Evolutionary conservation across 1,139 yeast species (phyloP), one percentile per base, ranked within the genome.

Genomic region (Geotrichum cucujoidarum): DNA sequence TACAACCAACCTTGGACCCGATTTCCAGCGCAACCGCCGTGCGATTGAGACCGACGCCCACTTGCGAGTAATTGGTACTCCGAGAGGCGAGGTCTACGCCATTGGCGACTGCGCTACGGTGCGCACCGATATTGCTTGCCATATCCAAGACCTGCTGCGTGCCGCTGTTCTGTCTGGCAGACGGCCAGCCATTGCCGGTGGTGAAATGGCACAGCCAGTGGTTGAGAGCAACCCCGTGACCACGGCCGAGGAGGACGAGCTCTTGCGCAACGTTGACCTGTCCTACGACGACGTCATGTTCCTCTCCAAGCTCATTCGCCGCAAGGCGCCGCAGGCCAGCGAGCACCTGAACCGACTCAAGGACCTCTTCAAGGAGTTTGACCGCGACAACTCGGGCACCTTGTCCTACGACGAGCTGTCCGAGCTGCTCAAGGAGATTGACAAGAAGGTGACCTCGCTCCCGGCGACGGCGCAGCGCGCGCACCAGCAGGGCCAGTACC

Each of bases 391-490:
- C 4, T 61, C 72, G 2, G 84, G 83, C 31, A 67, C 70, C 11
- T 63, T 80, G 43, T 68, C 71, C 16, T 72, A 77, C 53, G 67
- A 70, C 40, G 80, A 79, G 53, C 68, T 80, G 27, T 65, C 75
- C 22, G 63, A 66, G 7, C 60, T 79, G 53, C 66, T 80, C 49
- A 66, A 71, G 51, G 76, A 75, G 46, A 75, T 79, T 39, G 83
- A 80, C 59, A 71, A 78, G 16, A 77, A 77, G 60, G 76, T 80
- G 48, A 80, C 84, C 3, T 76, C 83, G 1, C 63, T 80, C 54
- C 84, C 85, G 2, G 83, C 84, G 11, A 80, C 85, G 2, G 85
- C 85, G 8, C 86, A 80, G 63, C 71, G 84, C 45, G 85, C 85
- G 1, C 71, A 75, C 54, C 86, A 80, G 63, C 84, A 80, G 60